Conservation (phyloP, 2,329 filamentous ascomycete genomes). For the Penicillium thymicola region DNA sequence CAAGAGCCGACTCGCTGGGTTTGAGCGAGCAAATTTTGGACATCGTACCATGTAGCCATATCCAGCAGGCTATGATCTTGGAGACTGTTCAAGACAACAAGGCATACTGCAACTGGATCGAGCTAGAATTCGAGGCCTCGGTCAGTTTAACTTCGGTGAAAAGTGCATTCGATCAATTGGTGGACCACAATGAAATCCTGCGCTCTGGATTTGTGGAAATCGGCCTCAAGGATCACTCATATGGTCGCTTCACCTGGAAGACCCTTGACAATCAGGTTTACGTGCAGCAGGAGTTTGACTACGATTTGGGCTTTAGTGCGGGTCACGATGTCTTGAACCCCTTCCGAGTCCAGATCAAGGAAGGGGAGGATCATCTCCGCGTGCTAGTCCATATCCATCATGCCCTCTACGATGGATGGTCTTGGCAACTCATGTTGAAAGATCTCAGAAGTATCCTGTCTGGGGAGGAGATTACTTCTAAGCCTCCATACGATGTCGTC, state of each 20-base stretch:
- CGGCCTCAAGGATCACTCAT: constrained; percentile 44
- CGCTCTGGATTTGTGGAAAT: constrained; percentile 69
- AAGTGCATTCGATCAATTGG: constrained; percentile 51
- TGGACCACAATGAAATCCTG: constrained; percentile 61
- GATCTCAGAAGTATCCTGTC: constrained; percentile 60
- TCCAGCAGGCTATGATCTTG: constrained; percentile 76
- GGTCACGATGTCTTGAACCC: constrained; percentile 54
- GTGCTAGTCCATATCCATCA: constrained; percentile 67
- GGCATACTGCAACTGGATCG: constrained; percentile 76
- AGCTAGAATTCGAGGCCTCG: constrained; percentile 54
- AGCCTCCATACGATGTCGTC: constrained; percentile 63
- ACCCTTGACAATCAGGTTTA: constrained; percentile 47
- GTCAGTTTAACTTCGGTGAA: constrained; percentile 43
- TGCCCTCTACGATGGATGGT: constrained; percentile 91
- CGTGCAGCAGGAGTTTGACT: constrained; percentile 39
- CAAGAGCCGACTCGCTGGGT: constrained; percentile 42
- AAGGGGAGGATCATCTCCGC: constrained; percentile 19
- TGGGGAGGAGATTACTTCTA: constrained; percentile 26
- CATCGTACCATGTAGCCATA: constrained; percentile 62
- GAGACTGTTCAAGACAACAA: constrained; percentile 61
- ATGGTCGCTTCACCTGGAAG: constrained; percentile 65
- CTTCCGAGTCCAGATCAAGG: constrained; percentile 57
- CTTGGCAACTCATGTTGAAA: constrained; percentile 67
- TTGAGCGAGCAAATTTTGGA: constrained; percentile 29
- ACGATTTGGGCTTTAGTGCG: constrained; percentile 34